These are phyloP conservation scores for Solanum chaucha DNA, from an alignment of 257 asterid genomes.

Conservation along the genomic window DNA sequence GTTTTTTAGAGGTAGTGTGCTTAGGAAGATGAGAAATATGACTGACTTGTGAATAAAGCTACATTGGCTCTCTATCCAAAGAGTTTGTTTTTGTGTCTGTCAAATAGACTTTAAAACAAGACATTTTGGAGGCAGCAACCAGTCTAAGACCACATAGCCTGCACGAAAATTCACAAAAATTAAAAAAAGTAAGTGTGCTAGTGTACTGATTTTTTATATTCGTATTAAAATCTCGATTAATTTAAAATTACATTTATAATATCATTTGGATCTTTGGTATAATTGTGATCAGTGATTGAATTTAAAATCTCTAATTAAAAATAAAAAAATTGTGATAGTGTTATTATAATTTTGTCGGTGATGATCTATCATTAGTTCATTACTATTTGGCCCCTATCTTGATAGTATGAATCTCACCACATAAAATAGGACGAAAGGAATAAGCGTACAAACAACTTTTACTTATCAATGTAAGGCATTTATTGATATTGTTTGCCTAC, in stretches of 20 bases:
- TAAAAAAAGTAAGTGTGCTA: background rate
- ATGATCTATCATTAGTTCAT: background rate
- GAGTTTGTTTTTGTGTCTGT: background rate
- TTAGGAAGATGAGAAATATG: background rate
- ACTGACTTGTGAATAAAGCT: constrained; percentile 2
- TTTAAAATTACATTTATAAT: background rate
- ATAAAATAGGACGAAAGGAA: background rate
- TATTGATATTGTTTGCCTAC: background rate
- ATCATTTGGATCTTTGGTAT: background rate
- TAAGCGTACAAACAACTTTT: background rate
- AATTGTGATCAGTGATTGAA: background rate
- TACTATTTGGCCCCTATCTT: background rate
- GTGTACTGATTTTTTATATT: background rate
- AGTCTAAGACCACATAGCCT: background rate
- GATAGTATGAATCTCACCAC: background rate
- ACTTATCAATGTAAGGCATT: background rate
- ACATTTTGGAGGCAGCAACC: constrained; percentile 4
- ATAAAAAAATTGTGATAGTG: accelerated
- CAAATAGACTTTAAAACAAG: background rate
- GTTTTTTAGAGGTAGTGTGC: background rate
- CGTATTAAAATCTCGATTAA: background rate
- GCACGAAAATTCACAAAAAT: background rate
- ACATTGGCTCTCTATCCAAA: constrained; percentile 1
- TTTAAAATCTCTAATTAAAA: background rate
- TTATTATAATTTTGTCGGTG: background rate